Percentiles rank a stretch among this genome's conserved stretches.
These are phyloP conservation scores for Amanita brunnescens DNA, from an alignment of 768 basidiomycete genomes.

Conservation along the genomic window DNA sequence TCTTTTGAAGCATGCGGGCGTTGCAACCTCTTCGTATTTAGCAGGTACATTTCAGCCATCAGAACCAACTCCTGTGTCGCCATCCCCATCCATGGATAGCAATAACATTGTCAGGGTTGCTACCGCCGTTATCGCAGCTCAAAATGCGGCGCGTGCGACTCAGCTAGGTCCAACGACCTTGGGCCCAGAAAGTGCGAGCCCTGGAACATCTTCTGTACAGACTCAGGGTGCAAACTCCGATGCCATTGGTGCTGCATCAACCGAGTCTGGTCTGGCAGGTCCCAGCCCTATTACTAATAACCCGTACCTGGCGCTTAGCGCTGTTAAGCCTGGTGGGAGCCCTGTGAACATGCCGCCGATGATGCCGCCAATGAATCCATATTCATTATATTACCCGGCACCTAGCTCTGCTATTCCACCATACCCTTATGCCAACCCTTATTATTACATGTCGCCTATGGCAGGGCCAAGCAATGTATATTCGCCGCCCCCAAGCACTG, in stretches of 20 bases:
- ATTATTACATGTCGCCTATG: conserved; percentile 34
- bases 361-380: conserved; percentile 27
- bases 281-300: conserved; percentile 21
- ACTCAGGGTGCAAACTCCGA: neutral
- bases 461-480: conserved; percentile 29
- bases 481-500: conserved; percentile 18
- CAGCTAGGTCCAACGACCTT: neutral
- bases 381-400: conserved; percentile 31
- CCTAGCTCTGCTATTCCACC: conserved; percentile 28
- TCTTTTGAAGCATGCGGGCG: neutral
- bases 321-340: conserved; percentile 5
- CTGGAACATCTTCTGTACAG: conserved; percentile 6
- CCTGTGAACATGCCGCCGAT: conserved; percentile 16
- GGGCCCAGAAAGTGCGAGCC: neutral
- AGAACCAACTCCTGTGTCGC: neutral
- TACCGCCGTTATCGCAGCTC: conserved; percentile 28
- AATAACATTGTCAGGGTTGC: conserved; percentile 30
- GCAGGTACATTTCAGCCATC: neutral
- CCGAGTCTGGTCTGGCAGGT: conserved; percentile 4
- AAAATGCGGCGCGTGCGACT: conserved; percentile 15
- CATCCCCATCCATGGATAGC: conserved; percentile 22
- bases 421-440: conserved; percentile 33
- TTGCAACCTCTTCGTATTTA: neutral
- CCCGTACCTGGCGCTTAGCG: conserved; percentile 26
- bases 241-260: neutral